Evolutionary conservation across 2,329 filamentous ascomycete genomes (phyloP).

Genomic region (Penicillium occitanis): DNA sequence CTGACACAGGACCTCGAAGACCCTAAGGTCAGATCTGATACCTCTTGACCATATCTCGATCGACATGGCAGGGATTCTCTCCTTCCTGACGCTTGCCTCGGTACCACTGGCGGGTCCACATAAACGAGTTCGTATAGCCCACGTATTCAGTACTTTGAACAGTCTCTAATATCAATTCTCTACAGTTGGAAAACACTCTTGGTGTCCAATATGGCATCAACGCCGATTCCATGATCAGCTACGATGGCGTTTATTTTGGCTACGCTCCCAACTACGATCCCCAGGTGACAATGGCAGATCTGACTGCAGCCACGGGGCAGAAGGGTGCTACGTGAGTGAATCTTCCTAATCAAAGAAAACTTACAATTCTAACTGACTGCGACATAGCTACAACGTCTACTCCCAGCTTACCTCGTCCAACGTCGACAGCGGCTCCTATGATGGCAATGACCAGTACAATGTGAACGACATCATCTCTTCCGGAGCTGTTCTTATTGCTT

Average conservation of each 20-base stretch:
- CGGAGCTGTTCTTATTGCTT: conserved; percentile 14
- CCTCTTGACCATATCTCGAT: background rate
- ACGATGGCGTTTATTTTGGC: background rate
- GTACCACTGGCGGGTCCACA: background rate
- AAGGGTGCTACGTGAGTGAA: background rate
- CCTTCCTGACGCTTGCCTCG: background rate
- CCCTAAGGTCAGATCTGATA: background rate
- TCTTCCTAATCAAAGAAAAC: too few relatives aligned
- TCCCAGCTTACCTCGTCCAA: conserved; percentile 6
- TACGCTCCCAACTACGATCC: background rate
- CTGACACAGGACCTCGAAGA: background rate
- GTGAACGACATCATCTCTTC: conserved; percentile 14
- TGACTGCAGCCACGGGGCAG: background rate
- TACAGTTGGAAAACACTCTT: conserved; percentile 13
- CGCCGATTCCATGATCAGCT: background rate
- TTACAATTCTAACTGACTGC: background rate
- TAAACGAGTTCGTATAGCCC: background rate
- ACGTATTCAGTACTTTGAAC: background rate
- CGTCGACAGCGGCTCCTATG: conserved; percentile 9
- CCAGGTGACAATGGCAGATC: background rate
- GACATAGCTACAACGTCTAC: conserved; percentile 14
- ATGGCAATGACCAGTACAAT: conserved; percentile 14
- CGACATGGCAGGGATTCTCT: background rate
- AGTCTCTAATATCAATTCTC: background rate
- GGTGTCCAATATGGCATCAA: conserved; percentile 13